phyloP scores from a whole-genome alignment of 164 flowering plant species.

The Annona squamosa region DNA sequence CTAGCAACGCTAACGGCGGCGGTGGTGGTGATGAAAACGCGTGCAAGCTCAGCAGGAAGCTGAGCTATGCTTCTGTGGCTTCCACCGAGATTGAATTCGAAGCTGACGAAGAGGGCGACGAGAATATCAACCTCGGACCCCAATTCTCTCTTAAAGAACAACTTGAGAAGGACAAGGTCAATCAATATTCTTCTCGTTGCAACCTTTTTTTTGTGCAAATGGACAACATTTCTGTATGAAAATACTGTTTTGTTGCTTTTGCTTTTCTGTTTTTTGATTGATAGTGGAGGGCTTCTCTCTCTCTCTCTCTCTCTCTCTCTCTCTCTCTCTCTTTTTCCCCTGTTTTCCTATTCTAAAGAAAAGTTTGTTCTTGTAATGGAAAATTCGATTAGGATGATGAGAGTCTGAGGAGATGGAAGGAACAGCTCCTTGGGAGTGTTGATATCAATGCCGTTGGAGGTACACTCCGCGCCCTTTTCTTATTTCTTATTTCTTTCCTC shows the following conservation, averaged over 20 bases:
- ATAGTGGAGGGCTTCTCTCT: background rate
- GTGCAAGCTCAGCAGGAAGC: constrained; percentile 14
- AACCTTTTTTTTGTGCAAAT: background rate
- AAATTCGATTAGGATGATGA: constrained; percentile 31
- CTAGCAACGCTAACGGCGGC: background rate
- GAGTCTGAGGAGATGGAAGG: constrained; percentile 50
- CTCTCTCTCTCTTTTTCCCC: background rate
- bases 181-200: background rate
- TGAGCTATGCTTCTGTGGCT: constrained; percentile 12
- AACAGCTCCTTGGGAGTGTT: constrained; percentile 45
- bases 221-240: background rate
- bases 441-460: constrained; percentile 43
- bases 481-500: background rate
- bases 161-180: constrained; percentile 46
- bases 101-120: constrained; percentile 25
- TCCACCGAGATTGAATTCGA: constrained; percentile 16
- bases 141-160: constrained; percentile 43
- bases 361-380: background rate
- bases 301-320: background rate
- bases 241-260: too few species aligned
- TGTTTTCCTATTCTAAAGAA: background rate
- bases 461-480: constrained; percentile 2
- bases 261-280: too few species aligned
- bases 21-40: constrained; percentile 2
- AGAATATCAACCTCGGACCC: constrained; percentile 32